Evolutionary conservation across 2,329 filamentous ascomycete species (phyloP).

Genomic region (Talaromyces sp.): DNA sequence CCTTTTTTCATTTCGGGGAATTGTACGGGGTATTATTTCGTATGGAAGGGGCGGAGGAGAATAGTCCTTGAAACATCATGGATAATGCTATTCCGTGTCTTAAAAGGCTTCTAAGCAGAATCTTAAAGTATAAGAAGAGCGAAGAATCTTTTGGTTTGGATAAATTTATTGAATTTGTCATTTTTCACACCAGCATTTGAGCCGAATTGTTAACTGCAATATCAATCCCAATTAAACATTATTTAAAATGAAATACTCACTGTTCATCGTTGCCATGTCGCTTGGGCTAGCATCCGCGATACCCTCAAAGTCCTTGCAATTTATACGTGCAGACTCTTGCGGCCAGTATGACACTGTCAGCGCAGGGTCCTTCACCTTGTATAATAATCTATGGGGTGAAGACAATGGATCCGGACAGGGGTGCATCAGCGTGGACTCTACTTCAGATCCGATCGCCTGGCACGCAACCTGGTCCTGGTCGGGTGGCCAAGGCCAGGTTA

Average conservation of each 20-base stretch:
- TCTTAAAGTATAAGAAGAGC: background rate
- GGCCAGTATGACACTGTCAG: constrained; percentile 34
- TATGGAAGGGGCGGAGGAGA: too few relatives aligned
- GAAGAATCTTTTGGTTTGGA: background rate
- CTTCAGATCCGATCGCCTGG: constrained; percentile 35
- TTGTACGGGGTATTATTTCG: background rate
- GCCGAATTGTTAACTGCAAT: too few relatives aligned
- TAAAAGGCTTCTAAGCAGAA: too few relatives aligned
- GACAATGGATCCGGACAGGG: constrained; percentile 36
- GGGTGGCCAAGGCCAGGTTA: constrained; percentile 37
- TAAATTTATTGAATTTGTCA: too few relatives aligned
- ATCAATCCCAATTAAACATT: background rate
- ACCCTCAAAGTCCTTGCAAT: background rate
- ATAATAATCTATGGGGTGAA: constrained; percentile 51
- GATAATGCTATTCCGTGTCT: background rate
- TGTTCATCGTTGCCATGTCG: background rate
- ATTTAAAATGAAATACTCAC: background rate
- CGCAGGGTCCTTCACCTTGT: constrained; percentile 38
- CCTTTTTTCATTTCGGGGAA: background rate
- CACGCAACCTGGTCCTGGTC: constrained; percentile 43
- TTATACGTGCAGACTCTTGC: constrained; percentile 26
- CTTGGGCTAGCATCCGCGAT: background rate
- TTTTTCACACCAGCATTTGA: background rate
- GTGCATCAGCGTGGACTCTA: constrained; percentile 39
- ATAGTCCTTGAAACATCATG: too few relatives aligned